Evolutionary conservation across 257 asterid species (phyloP), one percentile per base, ranked within the genome.

Genomic region (Marsdenia floribunda): DNA sequence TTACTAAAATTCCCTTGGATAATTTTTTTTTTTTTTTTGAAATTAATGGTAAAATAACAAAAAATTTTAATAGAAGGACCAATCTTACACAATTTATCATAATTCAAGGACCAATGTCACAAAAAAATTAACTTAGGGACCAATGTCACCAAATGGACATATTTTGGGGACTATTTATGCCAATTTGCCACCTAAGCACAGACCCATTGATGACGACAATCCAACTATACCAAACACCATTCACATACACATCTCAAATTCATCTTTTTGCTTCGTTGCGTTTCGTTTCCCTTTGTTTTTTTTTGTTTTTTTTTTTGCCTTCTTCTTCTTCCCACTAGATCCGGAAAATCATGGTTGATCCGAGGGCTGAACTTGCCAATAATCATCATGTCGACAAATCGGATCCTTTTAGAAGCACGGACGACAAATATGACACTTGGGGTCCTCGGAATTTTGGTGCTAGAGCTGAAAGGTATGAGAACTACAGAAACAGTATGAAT

Each of bases 271-370:
- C 73, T 42, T 68, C 40, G 15, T 11, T 68, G 37, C 42, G 61
- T n/a, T 29, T 29, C 33, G 1, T 29, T 29, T 29, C 33, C 33
- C n/a, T n/a, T 2, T 40, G 5, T 40, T 40, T 40, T 2, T 40
- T 2, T 40, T 40, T 40, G 5, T 40, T 40, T 40, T 6, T 42
- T 42, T 42, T 42, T 42, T 42, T 42, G 9, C 6, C 50, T 22
- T 24, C 58, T 14, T 26, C 12, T 52, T 15, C 5, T 75, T 42
- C 49, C 76, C 73, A 10, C 79, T 80, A 81, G 77, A 70, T 50
- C 61, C 42, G 71, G 59, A 35, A 49, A 44, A 63, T 80, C 85
- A 92, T 92, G 97, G 78, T 74, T 19, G 84, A 83, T 83, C 87
- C 86, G 80, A 80, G 55, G 79, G 64, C 78, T 19, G 78, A 84